Base-by-base conservation (phyloP, 31 red algal genomes). In the Porphyra umbilicalis region DNA sequence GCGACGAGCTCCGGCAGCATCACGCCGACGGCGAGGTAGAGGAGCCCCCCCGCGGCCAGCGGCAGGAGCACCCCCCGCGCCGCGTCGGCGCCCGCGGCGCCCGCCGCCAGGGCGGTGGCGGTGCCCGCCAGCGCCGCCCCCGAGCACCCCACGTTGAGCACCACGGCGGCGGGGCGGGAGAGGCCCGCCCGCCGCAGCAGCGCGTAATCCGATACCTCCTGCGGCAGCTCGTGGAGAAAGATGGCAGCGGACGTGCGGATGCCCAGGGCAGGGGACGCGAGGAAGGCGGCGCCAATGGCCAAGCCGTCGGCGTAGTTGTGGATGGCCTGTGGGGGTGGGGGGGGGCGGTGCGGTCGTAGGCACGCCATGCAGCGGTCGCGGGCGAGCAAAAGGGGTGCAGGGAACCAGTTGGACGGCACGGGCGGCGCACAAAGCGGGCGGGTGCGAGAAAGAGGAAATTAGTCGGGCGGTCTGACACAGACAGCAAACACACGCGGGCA, bases 231-330 rank as follows among this genome's bases (percentile, higher is more conserved):
- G 82, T 97, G 95, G 18, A 97, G 91, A 35, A 89, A 88, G 4
- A 94, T 82, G 18, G 92, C 95, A 6, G 92, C 44, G 7, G 87
- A 89, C 40, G 95, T 97, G 34, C 79, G 85, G 35, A 87, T 79
- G 18, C 90, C 89, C 35, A 81, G 35, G 25, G 86, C 34, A 32
- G 83, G 35, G 31, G 82, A 84, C 13, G 82, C 81, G 7, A 85
- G 74, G 57, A 90, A 97, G 0, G 88, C 91, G 29, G 89, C 86
- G 20, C 82, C 87, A 35, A 97, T 82, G 11, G 88, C 83, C 32
- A 97, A 68, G 16, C 95, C 95, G 77, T 97, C 95, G 30, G 85
- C 84, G 79, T 94, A 91, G 36, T 97, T 97, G 83, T 97, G 95
- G 35, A 97, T 38, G 0, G 85, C 95, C 75, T 97, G 92, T 1